Evolutionary conservation across 192 early-diverging fungal species (phyloP), one percentile per base, ranked within the genome.

Genomic region (Linnemannia elongata): DNA sequence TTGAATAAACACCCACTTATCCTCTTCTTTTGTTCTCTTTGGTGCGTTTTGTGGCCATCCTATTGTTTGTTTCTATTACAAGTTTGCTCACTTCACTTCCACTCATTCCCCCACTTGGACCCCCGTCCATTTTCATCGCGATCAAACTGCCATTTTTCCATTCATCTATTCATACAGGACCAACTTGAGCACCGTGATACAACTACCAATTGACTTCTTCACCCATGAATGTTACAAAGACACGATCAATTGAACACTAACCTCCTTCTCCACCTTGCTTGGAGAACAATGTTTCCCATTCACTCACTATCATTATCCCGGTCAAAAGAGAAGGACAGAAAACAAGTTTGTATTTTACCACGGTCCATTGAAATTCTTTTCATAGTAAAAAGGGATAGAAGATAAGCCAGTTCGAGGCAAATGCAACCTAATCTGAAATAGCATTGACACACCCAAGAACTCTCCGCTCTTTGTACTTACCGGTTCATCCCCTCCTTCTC

Each of bases 351-450:
- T 63, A 13, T 63, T 63, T 63, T 63, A 13, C 60, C 60, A 63
- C 60, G 60, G 60, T 63, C 27, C 60, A 63, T n/a, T 57, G 55
- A 57, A 52, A 52, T 20, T 52, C 18, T 52, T 18, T 52, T 52
- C 18, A 52, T 27, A 57, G 55, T 3, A 35, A 24, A 33, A 33
- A 3, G 27, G 9, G 12, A 13, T 33, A 30, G 27, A 35, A 60
- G 42, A 73, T n/a, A n/a, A 39, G 72, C 17, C 27, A 44, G 47
- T 45, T 13, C 24, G 18, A 38, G 18, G 18, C 15, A 12, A 73
- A 17, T 35, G 24, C 72, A 74, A 74, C 72, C 13, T 27, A 45
- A 74, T 45, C 72, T 74, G 30, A 74, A 49, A 52, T 74, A 74
- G 44, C 72, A 74, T 74, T 74, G 36, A 55, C 47, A 54, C 38